Evolutionary conservation across 2,329 filamentous ascomycete species (phyloP).

Genomic region (Arthrinium puccinioides): DNA sequence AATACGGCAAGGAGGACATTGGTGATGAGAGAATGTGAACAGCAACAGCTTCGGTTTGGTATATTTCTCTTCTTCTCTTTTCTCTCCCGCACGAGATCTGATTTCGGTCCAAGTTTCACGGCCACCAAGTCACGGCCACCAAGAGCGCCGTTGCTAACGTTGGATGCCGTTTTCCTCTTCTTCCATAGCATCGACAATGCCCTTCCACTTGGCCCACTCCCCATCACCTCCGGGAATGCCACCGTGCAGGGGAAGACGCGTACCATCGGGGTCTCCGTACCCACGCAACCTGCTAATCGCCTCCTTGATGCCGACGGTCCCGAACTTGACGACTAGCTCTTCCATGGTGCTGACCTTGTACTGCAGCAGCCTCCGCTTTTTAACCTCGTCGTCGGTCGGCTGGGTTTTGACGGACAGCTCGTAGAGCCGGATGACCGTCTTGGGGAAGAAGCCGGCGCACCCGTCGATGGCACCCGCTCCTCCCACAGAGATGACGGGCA

Average conservation of each 20-base stretch:
- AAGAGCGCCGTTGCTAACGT: no score
- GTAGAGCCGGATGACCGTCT: conserved; percentile 51
- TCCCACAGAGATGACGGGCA: conserved; percentile 36
- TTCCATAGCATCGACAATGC: conserved; percentile 32
- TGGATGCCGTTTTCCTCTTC: conserved; percentile 31
- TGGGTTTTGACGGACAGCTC: conserved; percentile 29
- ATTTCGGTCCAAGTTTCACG: no score
- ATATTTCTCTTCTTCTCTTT: no score
- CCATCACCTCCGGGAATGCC: conserved; percentile 49
- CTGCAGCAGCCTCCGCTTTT: conserved; percentile 48
- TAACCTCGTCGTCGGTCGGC: conserved; percentile 31
- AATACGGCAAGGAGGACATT: no score
- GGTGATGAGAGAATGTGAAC: no score
- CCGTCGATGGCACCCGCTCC: conserved; percentile 30
- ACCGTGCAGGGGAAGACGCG: conserved; percentile 49
- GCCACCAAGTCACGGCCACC: no score
- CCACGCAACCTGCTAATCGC: conserved; percentile 50
- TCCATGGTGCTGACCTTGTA: conserved; percentile 55
- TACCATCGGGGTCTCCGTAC: conserved; percentile 52
- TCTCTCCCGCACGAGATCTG: no score
- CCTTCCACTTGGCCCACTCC: conserved; percentile 50
- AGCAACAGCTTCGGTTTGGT: no score
- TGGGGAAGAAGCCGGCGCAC: conserved; percentile 48
- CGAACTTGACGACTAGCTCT: conserved; percentile 52
- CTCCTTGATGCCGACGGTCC: conserved; percentile 60